Base-by-base conservation (phyloP, 2,329 filamentous ascomycete species). In the Esteya vermicola region DNA sequence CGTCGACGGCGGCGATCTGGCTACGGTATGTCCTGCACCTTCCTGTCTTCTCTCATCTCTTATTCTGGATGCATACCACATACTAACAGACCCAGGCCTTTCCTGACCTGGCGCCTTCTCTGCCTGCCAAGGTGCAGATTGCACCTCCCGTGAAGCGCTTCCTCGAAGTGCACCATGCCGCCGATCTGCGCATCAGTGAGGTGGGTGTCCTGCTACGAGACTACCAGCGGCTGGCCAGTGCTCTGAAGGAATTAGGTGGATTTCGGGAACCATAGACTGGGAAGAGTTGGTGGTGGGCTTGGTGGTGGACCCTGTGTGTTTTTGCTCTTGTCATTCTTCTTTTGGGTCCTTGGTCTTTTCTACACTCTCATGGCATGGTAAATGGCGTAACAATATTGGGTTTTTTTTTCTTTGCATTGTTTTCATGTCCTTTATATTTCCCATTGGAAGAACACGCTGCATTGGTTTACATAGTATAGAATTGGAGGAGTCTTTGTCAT, bases 131-230 rank as follows among this genome's bases (percentile, higher is more conserved):
- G 49, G 63, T 64, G 13, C 75, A 72, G 53, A 63, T 80, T 26
- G 64, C 72, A 7, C 80, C 80, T 21, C 81, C 82, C 0, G 77
- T 79, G 47, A 72, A 77, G 55, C 72, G 77, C 38, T 88, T 88
- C 55, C 69, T 88, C 62, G 78, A 85, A 49, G 56, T 81, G 41
- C 68, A 81, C 50, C 78, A 78, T 52, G 77, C 78, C 0, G 70
- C 70, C 0, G 82, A 89, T 35, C 63, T 89, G 22, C 76, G 68
- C 41, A 62, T 89, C 21, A 72, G 75, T n/a, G 84, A 89, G 51
- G 76, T 89, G 16, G 59, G 80, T 20, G 73, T 81, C 41, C 60
- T 89, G 36, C 58, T 89, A 19, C 68, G 74, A 41, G 83, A 89
- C 55, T 89, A 89, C 52, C 73, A 82, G 50, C 66, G 83, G 39